phyloP scores from a whole-genome alignment of 2,329 filamentous ascomycete genomes.

The Sporothrix schenckii region DNA sequence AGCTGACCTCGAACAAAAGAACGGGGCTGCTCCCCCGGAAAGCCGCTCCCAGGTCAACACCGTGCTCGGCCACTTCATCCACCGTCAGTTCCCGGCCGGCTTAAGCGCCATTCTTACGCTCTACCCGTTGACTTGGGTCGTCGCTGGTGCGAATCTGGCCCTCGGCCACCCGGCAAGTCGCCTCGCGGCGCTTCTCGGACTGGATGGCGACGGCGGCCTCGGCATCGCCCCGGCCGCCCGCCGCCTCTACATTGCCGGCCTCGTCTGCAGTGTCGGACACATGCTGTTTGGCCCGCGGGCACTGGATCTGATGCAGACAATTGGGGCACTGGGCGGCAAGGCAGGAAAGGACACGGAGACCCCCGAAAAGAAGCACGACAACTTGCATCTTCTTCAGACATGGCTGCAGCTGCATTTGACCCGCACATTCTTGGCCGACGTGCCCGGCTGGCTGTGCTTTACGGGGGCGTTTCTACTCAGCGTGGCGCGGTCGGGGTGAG shows the following conservation, averaged over 20 bases:
- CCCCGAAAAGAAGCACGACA: background rate
- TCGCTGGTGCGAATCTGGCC: conserved; percentile 12
- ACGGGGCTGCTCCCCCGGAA: background rate
- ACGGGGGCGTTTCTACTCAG: conserved; percentile 21
- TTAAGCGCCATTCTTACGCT: conserved; percentile 23
- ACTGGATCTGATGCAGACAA: conserved; percentile 18
- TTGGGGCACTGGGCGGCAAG: conserved; percentile 25
- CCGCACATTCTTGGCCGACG: conserved; percentile 23
- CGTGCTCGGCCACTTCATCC: conserved; percentile 25
- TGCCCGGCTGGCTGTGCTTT: conserved; percentile 29
- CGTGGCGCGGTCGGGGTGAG: background rate
- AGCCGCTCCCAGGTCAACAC: conserved; percentile 19
- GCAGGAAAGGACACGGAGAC: background rate
- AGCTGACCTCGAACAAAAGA: background rate
- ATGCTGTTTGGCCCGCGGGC: conserved; percentile 10
- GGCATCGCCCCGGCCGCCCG: background rate
- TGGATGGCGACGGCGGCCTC: background rate
- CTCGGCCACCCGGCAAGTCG: background rate
- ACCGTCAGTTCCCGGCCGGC: conserved; percentile 16
- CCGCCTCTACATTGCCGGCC: conserved; percentile 21
- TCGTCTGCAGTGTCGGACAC: conserved; percentile 22
- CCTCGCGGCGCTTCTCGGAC: background rate
- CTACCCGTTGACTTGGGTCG: conserved; percentile 25
- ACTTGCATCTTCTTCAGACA: background rate
- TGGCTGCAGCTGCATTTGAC: conserved; percentile 16